phyloP scores from a whole-genome alignment of 768 basidiomycete genomes.

The Candolleomyces efflorescens region DNA sequence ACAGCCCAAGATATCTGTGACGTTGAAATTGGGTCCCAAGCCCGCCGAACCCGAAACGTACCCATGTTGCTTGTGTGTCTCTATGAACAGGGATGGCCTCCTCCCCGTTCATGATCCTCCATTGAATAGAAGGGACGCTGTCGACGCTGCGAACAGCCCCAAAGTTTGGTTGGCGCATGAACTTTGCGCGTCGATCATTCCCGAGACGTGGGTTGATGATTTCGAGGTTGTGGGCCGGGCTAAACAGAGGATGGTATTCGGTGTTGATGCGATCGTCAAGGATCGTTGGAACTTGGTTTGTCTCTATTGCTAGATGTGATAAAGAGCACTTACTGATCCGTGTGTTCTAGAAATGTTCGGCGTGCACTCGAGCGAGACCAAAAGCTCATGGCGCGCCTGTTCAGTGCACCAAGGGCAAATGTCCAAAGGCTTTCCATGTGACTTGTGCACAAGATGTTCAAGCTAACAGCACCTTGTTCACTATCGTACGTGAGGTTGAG shows the following conservation, averaged over 20 bases:
- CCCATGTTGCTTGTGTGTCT: slow-evolving; percentile 70
- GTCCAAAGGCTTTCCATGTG: slow-evolving; percentile 90
- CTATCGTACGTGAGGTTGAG: slow-evolving; percentile 64
- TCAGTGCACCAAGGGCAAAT: slow-evolving; percentile 94
- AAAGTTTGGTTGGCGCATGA: slow-evolving; percentile 75
- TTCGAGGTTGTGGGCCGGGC: slow-evolving; percentile 39
- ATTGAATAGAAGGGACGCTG: slow-evolving; percentile 44
- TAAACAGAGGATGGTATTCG: slow-evolving; percentile 62
- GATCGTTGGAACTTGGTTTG: slow-evolving; percentile 91
- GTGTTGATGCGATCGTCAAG: slow-evolving; percentile 83
- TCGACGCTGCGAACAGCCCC: slow-evolving; percentile 42
- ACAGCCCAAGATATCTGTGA: slow-evolving; percentile 45
- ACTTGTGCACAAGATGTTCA: slow-evolving; percentile 72
- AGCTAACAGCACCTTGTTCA: slow-evolving; percentile 52
- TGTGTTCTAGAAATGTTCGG: slow-evolving; percentile 75
- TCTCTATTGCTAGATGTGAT: slow-evolving; percentile 8
- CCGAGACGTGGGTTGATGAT: slow-evolving; percentile 90
- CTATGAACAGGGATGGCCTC: slow-evolving; percentile 47
- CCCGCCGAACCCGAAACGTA: slow-evolving; percentile 51
- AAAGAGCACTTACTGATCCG: neutral
- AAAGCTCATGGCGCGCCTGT: slow-evolving; percentile 79
- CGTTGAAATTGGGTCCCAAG: slow-evolving; percentile 63
- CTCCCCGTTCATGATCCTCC: slow-evolving; percentile 70
- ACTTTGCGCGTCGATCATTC: slow-evolving; percentile 73
- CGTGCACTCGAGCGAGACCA: slow-evolving; percentile 64